These are phyloP conservation scores for Fusarium illudens DNA, from an alignment of 2,329 filamentous ascomycete genomes.

Conservation along the genomic window DNA sequence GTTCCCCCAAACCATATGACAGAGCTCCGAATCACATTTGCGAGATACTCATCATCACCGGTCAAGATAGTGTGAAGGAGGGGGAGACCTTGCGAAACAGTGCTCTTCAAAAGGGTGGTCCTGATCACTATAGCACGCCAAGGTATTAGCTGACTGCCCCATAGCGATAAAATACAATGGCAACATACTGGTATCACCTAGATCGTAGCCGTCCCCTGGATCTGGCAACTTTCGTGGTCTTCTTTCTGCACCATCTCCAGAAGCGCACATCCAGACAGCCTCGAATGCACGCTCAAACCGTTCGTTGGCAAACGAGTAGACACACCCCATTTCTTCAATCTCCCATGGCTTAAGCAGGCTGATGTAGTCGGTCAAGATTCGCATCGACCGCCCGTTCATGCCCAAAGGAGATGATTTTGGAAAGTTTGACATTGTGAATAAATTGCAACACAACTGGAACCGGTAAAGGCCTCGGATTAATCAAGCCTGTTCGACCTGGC, in stretches of 20 bases:
- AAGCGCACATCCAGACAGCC: neutral
- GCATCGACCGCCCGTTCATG: neutral
- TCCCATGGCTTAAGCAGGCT: slow-evolving; percentile 1
- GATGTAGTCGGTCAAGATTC: neutral
- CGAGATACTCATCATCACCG: neutral
- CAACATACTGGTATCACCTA: neutral
- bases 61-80: neutral
- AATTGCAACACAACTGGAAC: slow-evolving; percentile 2
- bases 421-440: neutral
- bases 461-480: neutral
- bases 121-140: neutral
- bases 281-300: neutral
- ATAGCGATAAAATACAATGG: neutral
- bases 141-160: neutral
- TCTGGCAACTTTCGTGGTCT: neutral
- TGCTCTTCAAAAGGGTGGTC: neutral
- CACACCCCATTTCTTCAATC: neutral
- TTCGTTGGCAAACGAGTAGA: neutral
- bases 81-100: neutral
- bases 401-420: neutral
- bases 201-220: neutral
- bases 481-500: neutral
- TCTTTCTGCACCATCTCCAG: neutral
- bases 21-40: neutral
- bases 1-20: neutral